Conservation (phyloP, 805 yeast species). For the Wickerhamomyces mucosus region DNA sequence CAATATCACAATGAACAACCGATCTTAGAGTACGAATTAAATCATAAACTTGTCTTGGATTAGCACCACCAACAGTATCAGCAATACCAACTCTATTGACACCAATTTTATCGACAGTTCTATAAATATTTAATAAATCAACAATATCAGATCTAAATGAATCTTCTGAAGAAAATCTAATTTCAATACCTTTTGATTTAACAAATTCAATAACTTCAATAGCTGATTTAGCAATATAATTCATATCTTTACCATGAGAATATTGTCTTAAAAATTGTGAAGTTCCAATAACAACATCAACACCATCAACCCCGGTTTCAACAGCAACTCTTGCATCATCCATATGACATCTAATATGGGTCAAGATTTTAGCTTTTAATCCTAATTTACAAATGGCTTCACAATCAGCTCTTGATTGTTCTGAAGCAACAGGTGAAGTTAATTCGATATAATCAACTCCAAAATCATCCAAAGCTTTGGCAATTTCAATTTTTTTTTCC, state of each 20-base stretch:
- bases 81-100: slow-evolving; percentile 99
- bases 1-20: slow-evolving; percentile 94
- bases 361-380: slow-evolving; percentile 86
- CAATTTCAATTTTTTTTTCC: slow-evolving; percentile 93
- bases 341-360: slow-evolving; percentile 98
- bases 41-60: slow-evolving; percentile 98
- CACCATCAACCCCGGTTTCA: slow-evolving; percentile 98
- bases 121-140: slow-evolving; percentile 88
- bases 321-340: slow-evolving; percentile 97
- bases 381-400: slow-evolving; percentile 98
- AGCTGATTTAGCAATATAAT: slow-evolving; percentile 91
- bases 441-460: slow-evolving; percentile 98
- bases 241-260: slow-evolving; percentile 98
- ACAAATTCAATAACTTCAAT: slow-evolving; percentile 96
- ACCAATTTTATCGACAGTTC: slow-evolving; percentile 94
- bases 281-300: slow-evolving; percentile 96
- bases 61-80: slow-evolving; percentile 98
- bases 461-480: slow-evolving; percentile 92
- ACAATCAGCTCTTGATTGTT: slow-evolving; percentile 86
- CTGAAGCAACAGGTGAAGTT: slow-evolving; percentile 96
- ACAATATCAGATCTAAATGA: slow-evolving; percentile 95
- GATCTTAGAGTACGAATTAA: slow-evolving; percentile 87
- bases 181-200: slow-evolving; percentile 93
- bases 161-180: slow-evolving; percentile 94
- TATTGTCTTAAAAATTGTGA: slow-evolving; percentile 90